These are phyloP conservation scores for Mercurialis annua DNA, from an alignment of 345 rosid genomes.

Conservation along the genomic window DNA sequence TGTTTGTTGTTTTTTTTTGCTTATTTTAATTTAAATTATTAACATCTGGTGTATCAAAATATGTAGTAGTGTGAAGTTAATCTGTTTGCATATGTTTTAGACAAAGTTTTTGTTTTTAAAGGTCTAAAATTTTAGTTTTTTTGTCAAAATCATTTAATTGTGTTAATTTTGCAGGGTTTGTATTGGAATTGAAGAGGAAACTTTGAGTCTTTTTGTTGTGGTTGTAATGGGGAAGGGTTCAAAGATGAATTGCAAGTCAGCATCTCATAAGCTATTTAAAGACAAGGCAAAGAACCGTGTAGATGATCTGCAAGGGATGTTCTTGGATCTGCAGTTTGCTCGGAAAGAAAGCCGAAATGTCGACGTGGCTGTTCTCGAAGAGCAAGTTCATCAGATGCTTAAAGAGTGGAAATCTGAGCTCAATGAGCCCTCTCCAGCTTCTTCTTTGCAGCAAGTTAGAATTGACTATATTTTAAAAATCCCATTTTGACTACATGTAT, in stretches of 20 bases:
- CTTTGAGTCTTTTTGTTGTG: background rate
- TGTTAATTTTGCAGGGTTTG: conserved; percentile 9
- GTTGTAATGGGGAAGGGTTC: conserved; percentile 73
- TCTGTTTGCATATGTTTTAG: background rate
- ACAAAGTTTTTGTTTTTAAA: too few species aligned
- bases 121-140: too few species aligned
- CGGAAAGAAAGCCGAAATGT: conserved; percentile 76
- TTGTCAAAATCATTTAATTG: too few species aligned
- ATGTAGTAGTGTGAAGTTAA: too few species aligned
- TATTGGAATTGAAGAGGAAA: conserved; percentile 8
- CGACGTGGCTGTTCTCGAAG: conserved; percentile 81
- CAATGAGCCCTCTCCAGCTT: conserved; percentile 94
- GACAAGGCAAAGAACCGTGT: conserved; percentile 95
- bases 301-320: conserved; percentile 91
- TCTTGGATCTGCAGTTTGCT: conserved; percentile 86
- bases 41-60: too few species aligned
- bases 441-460: conserved; percentile 94
- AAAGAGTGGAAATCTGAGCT: conserved; percentile 99
- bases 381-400: conserved; percentile 99
- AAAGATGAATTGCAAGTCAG: conserved; percentile 80
- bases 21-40: too few species aligned
- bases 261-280: conserved; percentile 92
- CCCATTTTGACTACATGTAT: conserved; percentile 19
- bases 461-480: conserved; percentile 4
- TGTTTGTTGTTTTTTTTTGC: background rate